Base-by-base conservation (phyloP, 1,284 basidiomycete genomes). In the Ceratobasidium sp. region DNA sequence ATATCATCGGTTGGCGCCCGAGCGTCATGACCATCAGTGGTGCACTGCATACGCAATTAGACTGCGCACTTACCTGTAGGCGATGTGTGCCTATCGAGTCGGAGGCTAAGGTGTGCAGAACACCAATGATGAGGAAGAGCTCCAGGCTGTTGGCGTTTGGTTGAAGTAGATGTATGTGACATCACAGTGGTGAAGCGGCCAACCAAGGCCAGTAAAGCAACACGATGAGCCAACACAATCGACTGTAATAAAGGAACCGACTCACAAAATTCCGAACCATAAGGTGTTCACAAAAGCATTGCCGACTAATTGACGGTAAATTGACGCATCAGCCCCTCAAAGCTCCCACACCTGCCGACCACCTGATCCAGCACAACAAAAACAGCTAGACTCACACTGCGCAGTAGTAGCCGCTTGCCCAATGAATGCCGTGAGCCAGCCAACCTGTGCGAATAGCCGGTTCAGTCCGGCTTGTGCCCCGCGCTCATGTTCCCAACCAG, bases 371-470 rank as follows among this genome's bases (percentile, higher is more conserved):
- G 44, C 80, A 29, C 80, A 80, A 76, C 79, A 25, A 70, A 71
- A 57, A 61, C 57, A 57, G 40, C 25, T 44, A 69, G 1, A 86
- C 89, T 82, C 82, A 94, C 93, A 82, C 79, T 88, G 84, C 43
- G 91, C 88, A 49, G 90, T 91, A 34, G 90, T 87, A 75, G 93
- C 88, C 51, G 88, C 87, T 82, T 95, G 95, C 17, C 90, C 89
- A 81, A 98, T 92, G 86, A 98, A 98, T 0, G 97, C 95, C 64
- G 95, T 90, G 82, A 97, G 90, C 96, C 97, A 99, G 78, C 92
- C 95, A 78, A 91, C 86, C 93, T 95, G 76, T 62, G 37, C 77
- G 37, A 56, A 71, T 59, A 15, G 29, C 25, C 54, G 57, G 43
- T 15, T 74, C 56, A 73, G 66, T 54, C 78, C 43, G 79, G 66